Evolutionary conservation across 768 basidiomycete genomes (phyloP), one percentile per base, ranked within the genome.

Genomic region (Podaxis sp.): DNA sequence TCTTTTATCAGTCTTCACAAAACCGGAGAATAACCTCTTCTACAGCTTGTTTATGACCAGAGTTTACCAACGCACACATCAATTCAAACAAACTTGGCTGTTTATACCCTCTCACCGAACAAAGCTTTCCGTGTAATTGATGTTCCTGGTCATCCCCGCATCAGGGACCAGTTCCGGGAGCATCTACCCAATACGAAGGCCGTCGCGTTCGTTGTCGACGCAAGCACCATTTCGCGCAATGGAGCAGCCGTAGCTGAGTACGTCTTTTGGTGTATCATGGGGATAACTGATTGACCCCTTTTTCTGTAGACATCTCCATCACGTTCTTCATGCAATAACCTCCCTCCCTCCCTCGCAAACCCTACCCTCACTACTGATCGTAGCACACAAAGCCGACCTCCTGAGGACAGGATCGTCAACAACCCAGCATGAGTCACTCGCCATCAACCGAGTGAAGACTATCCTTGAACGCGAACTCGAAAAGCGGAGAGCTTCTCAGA

Each of bases 381-480:
- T 92, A 15, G 91, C 90, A 38, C 89, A 94, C 73, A 94, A 95
- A 74, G 76, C 77, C 15, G 93, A 95, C 71, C 76, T 91, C 4
- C 76, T 94, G 63, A 90, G 84, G 66, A 66, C 76, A 3, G 52
- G 77, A 13, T 68, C 74, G 3, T 69, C 80, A 3, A 73, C 75
- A 12, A 76, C 68, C 15, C 61, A 56, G 50, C 44, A 56, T 3
- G 58, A 59, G n/a, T 26, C 54, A 17, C 81, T 88, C 10, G 91
- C 88, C 7, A 77, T 89, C 37, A 85, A 80, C 53, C 85, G 93
- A 28, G 90, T 93, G 13, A 87, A 85, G 56, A 85, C 85, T 5
- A 84, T 95, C 63, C 84, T 95, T 50, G 93, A 94, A 68, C 87
- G 93, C 51, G 93, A 95, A 70, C 82, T 95, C 4, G 90, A 93